Conservation (phyloP, 441 rosid genomes). For the Flueggea neowawraea region DNA sequence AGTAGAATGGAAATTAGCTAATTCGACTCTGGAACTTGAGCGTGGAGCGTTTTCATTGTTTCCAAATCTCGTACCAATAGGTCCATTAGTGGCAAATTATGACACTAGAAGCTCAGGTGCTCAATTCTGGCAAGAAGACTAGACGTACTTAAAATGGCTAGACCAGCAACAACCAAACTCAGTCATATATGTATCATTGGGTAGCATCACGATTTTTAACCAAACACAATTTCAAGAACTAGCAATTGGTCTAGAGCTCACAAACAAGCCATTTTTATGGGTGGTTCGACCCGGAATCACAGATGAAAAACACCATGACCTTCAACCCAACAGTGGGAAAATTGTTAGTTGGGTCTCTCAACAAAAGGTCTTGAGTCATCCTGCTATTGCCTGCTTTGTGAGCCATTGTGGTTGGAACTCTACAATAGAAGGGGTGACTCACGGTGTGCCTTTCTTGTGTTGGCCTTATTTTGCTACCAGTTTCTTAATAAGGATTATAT, state of each 20-base stretch:
- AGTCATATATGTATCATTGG: slow-evolving; percentile 64
- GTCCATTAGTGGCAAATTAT: slow-evolving; percentile 36
- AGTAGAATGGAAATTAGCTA: slow-evolving; percentile 44
- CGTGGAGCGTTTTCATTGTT: slow-evolving; percentile 28
- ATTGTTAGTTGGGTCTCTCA: slow-evolving; percentile 61
- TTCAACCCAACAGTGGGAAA: slow-evolving; percentile 17
- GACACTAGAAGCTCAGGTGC: slow-evolving; percentile 19
- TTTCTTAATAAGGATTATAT: slow-evolving; percentile 41
- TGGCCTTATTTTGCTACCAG: slow-evolving; percentile 58
- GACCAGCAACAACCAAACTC: slow-evolving; percentile 44
- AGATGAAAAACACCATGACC: slow-evolving; percentile 1
- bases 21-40: slow-evolving; percentile 50
- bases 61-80: slow-evolving; percentile 36
- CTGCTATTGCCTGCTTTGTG: slow-evolving; percentile 52
- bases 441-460: slow-evolving; percentile 60
- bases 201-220: slow-evolving; percentile 37
- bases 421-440: slow-evolving; percentile 49
- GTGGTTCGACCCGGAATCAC: slow-evolving; percentile 33
- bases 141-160: slow-evolving; percentile 52
- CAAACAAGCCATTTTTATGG: slow-evolving; percentile 41
- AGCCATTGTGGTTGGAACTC: slow-evolving; percentile 77
- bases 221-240: slow-evolving; percentile 45
- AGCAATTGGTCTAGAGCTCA: slow-evolving; percentile 48
- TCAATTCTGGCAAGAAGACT: slow-evolving; percentile 46
- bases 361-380: slow-evolving; percentile 32